Conservation (phyloP, 2,329 filamentous ascomycete species). For the Elsinoe perseae region DNA sequence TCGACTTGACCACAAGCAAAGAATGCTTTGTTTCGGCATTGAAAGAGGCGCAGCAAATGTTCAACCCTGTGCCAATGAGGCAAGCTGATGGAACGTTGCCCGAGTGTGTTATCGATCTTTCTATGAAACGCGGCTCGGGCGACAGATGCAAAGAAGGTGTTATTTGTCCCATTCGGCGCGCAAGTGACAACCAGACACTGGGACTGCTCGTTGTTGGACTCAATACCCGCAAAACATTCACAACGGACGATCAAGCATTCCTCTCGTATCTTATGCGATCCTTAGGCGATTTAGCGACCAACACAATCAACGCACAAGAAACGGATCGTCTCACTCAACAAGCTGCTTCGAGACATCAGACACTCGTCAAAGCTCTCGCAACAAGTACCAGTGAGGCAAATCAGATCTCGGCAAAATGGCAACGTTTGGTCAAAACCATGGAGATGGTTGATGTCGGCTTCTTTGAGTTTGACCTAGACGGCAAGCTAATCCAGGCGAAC, state of each 20-base stretch:
- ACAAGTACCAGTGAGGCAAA: conserved; percentile 12
- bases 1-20: neutral
- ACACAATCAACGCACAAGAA: conserved; percentile 14
- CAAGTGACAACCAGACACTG: conserved; percentile 9
- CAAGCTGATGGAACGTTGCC: neutral
- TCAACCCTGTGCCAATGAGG: conserved; percentile 2
- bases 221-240: conserved; percentile 16
- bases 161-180: conserved; percentile 10
- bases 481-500: conserved; percentile 15
- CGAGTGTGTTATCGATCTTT: conserved; percentile 9
- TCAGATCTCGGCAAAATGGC: conserved; percentile 7
- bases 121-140: neutral
- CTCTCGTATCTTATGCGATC: conserved; percentile 12
- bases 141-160: conserved; percentile 11
- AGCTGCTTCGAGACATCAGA: conserved; percentile 8
- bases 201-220: conserved; percentile 15
- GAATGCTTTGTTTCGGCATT: neutral
- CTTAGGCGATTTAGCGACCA: conserved; percentile 15
- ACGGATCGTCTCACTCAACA: conserved; percentile 12
- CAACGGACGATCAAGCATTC: conserved; percentile 13
- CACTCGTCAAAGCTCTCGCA: conserved; percentile 4
- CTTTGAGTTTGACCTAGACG: conserved; percentile 17
- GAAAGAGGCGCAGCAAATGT: neutral
- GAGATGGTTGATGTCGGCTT: conserved; percentile 17
- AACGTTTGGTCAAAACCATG: conserved; percentile 14